Evolutionary conservation across 164 flowering plant genomes (phyloP), one percentile per base, ranked within the genome.

Genomic region (Aristolochia contorta): DNA sequence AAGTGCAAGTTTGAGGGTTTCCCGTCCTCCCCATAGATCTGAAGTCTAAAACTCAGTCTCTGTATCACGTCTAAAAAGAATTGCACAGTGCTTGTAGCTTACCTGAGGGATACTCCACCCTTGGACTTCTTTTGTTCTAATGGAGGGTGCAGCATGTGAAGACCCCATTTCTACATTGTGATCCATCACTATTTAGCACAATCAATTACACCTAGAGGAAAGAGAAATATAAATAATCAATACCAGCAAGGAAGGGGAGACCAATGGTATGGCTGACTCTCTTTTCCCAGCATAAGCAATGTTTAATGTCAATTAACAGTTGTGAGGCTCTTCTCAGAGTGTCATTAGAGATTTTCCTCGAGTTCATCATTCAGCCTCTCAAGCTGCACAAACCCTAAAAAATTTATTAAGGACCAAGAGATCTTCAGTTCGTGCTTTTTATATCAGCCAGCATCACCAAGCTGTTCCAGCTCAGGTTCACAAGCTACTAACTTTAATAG

Each of bases 401-500:
- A 27, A 10, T 37, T 37, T 37, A 4, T 37, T 37, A 6, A 37
- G 10, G 43, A 37, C 10, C 43, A 0, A 37, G 7, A 37, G 7
- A 4, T 3, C 43, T 3, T 37, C 43, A 37, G 10, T 10, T 37
- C 43, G 10, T 37, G 43, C 7, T 37, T 37, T 8, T 37, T 37
- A 0, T 8, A 10, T 56, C 48, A 56, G 22, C 7, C 41, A 57
- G 3, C 50, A 46, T 62, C 67, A 54, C 45, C 56, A n/a, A 62
- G 50, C 53, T 61, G 67, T 63, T 66, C 57, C 21, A 67, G 49
- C 22, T 72, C 65, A 19, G 71, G 65, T 15, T 56, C 75, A 72
- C 65, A 61, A 19, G 72, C 74, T 48, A 59, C 65, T 51, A 73
- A 77, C 67, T 70, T 79, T 62, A 78, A 63, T 56, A 75, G 25